Percentiles rank a stretch among this genome's conserved stretches.
phyloP scores from a whole-genome alignment of 768 basidiomycete genomes.

The Neoboletus brunneissimus region DNA sequence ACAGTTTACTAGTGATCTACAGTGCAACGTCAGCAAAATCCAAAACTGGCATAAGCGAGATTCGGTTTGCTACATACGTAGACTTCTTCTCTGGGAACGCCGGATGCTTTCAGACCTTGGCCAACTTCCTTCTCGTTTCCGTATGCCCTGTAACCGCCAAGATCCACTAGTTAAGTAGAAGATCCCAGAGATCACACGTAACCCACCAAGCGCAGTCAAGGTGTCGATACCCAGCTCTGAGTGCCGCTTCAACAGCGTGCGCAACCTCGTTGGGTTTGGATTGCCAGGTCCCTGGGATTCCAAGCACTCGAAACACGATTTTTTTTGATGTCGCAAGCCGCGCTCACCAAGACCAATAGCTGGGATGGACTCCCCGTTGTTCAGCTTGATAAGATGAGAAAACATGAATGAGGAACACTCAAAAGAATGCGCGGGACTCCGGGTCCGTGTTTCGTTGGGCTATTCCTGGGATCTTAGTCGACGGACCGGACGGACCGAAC shows the following conservation, averaged over 20 bases:
- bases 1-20: conserved; percentile 71
- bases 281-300: conserved; percentile 71
- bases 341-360: conserved; percentile 54
- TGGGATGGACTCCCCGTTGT: conserved; percentile 56
- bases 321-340: conserved; percentile 22
- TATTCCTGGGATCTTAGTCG: background rate
- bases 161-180: conserved; percentile 17
- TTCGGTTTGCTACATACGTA: conserved; percentile 42
- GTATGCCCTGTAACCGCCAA: conserved; percentile 45
- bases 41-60: background rate
- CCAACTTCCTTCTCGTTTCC: conserved; percentile 84
- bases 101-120: conserved; percentile 72
- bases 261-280: conserved; percentile 69
- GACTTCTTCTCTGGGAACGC: conserved; percentile 71
- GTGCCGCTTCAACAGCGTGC: conserved; percentile 67
- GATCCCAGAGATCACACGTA: background rate
- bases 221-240: conserved; percentile 77
- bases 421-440: conserved; percentile 1
- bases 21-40: background rate
- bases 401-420: conserved; percentile 26
- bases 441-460: background rate
- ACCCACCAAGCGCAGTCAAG: conserved; percentile 64
- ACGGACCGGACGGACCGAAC: conserved; percentile 22
- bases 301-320: background rate
- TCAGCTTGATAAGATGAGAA: conserved; percentile 54